These are phyloP conservation scores for Schwanniomyces polymorphus DNA, from an alignment of 805 yeast species.

Conservation along the genomic window DNA sequence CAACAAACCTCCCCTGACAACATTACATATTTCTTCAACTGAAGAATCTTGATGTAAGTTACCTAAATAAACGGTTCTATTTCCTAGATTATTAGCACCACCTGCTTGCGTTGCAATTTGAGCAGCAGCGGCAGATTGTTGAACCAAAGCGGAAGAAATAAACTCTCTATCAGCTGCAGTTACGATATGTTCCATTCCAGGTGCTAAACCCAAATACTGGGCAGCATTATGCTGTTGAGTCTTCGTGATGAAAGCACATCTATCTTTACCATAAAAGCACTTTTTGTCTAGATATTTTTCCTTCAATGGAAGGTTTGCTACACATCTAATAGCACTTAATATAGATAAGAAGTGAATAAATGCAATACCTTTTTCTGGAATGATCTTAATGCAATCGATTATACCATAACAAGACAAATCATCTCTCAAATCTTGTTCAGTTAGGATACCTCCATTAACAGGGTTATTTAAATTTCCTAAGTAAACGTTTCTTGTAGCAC, in stretches of 20 bases:
- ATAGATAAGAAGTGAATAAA: conserved; percentile 90
- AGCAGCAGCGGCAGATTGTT: conserved; percentile 97
- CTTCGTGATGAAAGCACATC: conserved; percentile 92
- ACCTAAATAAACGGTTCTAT: conserved; percentile 90
- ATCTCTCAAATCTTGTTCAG: conserved; percentile 63
- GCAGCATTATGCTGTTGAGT: conserved; percentile 98
- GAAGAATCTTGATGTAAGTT: conserved; percentile 85
- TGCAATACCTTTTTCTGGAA: conserved; percentile 80
- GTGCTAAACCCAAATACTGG: conserved; percentile 86
- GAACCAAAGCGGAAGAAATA: conserved; percentile 75
- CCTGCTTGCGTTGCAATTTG: conserved; percentile 94
- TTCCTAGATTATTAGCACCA: conserved; percentile 88
- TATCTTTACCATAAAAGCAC: conserved; percentile 89
- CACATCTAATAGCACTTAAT: conserved; percentile 82
- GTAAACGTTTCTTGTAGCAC: conserved; percentile 93
- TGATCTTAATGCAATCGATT: conserved; percentile 80
- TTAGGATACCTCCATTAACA: conserved; percentile 41
- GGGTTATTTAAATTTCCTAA: conserved; percentile 75
- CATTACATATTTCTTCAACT: conserved; percentile 92
- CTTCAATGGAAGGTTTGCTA: conserved; percentile 64
- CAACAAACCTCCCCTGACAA: conserved; percentile 90
- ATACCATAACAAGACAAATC: conserved; percentile 77
- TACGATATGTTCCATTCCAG: conserved; percentile 80
- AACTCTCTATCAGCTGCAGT: conserved; percentile 67
- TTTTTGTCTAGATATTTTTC: conserved; percentile 74